Evolutionary conservation across 306 rosid genomes (phyloP).

Genomic region (Sindora glabra): DNA sequence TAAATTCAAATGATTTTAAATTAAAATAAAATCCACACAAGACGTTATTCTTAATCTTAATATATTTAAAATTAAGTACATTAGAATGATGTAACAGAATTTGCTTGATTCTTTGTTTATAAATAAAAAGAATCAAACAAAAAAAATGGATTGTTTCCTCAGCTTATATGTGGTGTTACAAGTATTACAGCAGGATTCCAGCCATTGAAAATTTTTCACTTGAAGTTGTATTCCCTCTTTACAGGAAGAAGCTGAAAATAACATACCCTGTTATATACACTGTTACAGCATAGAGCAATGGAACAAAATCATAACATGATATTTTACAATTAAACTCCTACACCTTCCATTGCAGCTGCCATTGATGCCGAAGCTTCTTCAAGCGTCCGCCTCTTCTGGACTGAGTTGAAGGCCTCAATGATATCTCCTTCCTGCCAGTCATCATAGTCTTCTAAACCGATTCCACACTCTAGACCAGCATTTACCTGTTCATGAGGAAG

Average conservation of each 20-base stretch:
- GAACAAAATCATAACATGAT: constrained; percentile 20
- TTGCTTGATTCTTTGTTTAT: too few relatives aligned
- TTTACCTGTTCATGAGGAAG: constrained; percentile 52
- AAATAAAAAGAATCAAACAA: constrained; percentile 22
- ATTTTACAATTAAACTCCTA: constrained; percentile 35
- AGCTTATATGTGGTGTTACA: constrained; percentile 30
- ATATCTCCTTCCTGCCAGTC: constrained; percentile 86
- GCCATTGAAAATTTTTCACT: constrained; percentile 28
- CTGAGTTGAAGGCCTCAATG: constrained; percentile 57
- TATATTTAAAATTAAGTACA: too few relatives aligned
- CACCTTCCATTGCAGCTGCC: constrained; percentile 82
- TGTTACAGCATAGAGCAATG: constrained; percentile 30
- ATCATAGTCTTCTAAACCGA: constrained; percentile 67
- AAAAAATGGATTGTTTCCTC: constrained; percentile 23
- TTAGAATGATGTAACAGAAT: too few relatives aligned
- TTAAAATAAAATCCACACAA: too few relatives aligned
- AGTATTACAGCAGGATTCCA: constrained; percentile 26
- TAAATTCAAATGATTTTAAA: too few relatives aligned
- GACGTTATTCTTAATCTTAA: too few relatives aligned
- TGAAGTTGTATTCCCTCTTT: constrained; percentile 36
- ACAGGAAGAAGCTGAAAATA: constrained; percentile 51
- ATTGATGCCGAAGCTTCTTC: constrained; percentile 95
- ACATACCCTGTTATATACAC: constrained; percentile 57
- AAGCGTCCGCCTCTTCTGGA: constrained; percentile 81
- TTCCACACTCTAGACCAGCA: constrained; percentile 93